Evolutionary conservation across 345 rosid genomes (phyloP).

Genomic region (Salix dunnii): DNA sequence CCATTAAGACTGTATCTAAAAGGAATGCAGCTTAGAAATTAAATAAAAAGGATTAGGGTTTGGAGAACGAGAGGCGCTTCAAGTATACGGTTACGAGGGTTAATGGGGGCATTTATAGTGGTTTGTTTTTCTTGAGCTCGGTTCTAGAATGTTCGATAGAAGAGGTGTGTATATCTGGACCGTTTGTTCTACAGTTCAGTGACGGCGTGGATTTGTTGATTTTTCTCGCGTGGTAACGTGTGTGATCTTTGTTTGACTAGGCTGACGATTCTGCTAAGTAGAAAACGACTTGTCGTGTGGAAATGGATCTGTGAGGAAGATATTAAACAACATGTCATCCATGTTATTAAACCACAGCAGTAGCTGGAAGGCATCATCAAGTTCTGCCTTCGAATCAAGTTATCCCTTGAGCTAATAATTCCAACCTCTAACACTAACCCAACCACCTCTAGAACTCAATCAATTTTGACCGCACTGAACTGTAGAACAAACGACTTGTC

Average conservation of each 20-base stretch:
- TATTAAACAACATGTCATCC: not conserved
- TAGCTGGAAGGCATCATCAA: too few relatives aligned
- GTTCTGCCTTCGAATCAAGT: not conserved
- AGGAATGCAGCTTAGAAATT: not conserved
- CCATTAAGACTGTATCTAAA: not conserved
- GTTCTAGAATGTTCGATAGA: conserved; percentile 32
- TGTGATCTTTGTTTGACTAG: not conserved
- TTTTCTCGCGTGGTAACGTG: not conserved
- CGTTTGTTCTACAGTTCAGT: conserved; percentile 7
- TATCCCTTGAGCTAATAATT: not conserved
- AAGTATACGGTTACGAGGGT: rapidly evolving
- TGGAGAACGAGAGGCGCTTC: too few relatives aligned
- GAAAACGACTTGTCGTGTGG: not conserved
- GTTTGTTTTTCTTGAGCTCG: not conserved
- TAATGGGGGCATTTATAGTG: not conserved
- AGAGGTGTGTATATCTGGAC: conserved; percentile 1
- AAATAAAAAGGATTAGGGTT: not conserved
- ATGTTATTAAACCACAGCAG: too few relatives aligned
- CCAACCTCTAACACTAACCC: not conserved
- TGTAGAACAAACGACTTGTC: not conserved
- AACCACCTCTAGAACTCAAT: not conserved
- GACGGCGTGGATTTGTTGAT: conserved; percentile 9
- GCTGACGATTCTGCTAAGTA: not conserved
- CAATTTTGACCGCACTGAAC: not conserved
- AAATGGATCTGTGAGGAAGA: too few relatives aligned